Conservation (phyloP, 192 early-diverging fungal species). For the Backusella mclennaniae region DNA sequence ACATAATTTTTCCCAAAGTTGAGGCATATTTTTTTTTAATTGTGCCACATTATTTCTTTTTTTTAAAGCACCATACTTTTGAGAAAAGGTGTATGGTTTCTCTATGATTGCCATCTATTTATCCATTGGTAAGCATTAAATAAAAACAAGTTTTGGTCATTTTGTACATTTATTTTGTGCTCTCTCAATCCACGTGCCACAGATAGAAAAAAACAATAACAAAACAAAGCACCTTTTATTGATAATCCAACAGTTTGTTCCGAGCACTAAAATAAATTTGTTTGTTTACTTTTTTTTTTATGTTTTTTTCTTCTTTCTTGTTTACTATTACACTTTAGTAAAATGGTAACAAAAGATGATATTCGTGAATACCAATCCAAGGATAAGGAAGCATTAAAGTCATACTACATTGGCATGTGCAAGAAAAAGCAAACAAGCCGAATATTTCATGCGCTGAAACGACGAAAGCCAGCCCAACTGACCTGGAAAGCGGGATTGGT, state of each 20-base stretch:
- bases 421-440: neutral
- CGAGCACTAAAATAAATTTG: neutral
- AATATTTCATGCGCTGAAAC: neutral
- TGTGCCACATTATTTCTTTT: too few relatives aligned
- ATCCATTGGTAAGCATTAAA: too few relatives aligned
- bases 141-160: too few relatives aligned
- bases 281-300: neutral
- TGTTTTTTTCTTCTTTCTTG: neutral
- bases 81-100: too few relatives aligned
- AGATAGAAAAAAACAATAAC: neutral
- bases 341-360: neutral
- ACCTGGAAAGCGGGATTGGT: constrained; percentile 12
- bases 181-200: too few relatives aligned
- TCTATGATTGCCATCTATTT: too few relatives aligned
- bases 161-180: too few relatives aligned
- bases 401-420: neutral
- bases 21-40: too few relatives aligned
- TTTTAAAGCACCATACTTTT: too few relatives aligned
- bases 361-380: constrained; percentile 13
- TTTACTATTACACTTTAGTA: neutral
- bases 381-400: neutral
- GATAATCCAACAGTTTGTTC: neutral
- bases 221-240: neutral
- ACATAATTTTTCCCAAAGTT: too few relatives aligned
- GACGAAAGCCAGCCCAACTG: neutral